Evolutionary conservation across 805 yeast species (phyloP), one percentile per base, ranked within the genome.

Genomic region (Scheffersomyces stipitis): DNA sequence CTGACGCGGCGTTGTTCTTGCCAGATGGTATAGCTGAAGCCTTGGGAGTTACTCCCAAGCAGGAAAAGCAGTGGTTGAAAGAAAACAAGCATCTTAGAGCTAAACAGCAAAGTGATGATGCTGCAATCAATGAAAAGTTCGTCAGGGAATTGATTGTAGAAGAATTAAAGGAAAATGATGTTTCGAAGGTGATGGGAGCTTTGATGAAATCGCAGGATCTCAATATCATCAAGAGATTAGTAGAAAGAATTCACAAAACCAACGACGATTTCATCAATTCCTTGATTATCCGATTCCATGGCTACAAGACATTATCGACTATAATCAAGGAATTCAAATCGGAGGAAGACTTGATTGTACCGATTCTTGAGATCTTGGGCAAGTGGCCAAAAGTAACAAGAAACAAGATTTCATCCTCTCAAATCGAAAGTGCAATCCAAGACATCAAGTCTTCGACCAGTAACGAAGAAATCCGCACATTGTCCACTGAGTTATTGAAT

Each of bases 21-120:
- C 96, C 98, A 2, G 91, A 86, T 44, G 76, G 80, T 16, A 74
- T 85, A 24, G 80, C 93, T 7, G 95, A 86, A 44, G 97, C 96
- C 0, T 71, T 93, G 31, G 96, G 96, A 14, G 83, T 90, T 7
- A 68, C 76, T 10, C 66, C 76, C 1, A 72, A 73, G 17, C 80
- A 79, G 44, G 96, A 87, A 55, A 83, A 80, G 51, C 78, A 71
- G 38, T 84, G 90, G 82, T 62, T 85, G 41, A 78, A 77, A 56
- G 72, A 70, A 47, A 62, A 69, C 49, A 82, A 81, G 64, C 77
- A 75, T 50, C 46, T 57, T 16, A 61, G 75, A 28, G 64, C 71
- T 29, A 66, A 73, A 14, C 74, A 73, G 18, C 79, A 78, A 44
- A 68, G 67, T 36, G 77, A 75, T 30, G 83, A 78, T 20, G 70